phyloP scores from a whole-genome alignment of 2,329 filamentous ascomycete species.

The Dothistroma septosporum region DNA sequence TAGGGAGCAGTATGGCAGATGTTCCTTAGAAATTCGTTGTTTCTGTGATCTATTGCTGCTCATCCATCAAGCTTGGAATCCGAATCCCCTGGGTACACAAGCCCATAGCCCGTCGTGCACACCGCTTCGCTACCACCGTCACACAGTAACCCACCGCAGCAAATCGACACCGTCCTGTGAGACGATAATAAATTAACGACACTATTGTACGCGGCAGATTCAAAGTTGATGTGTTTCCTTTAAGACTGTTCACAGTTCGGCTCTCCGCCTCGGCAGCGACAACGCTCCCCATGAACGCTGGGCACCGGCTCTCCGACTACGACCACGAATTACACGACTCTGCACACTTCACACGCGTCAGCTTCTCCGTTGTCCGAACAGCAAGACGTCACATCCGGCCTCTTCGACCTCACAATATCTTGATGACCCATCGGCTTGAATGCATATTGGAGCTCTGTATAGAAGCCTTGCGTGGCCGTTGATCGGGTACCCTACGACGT shows the following conservation, averaged over 20 bases:
- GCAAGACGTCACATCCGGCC: neutral
- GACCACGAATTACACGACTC: neutral
- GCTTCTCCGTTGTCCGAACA: constrained; percentile 2
- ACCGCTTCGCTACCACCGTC: too few species aligned
- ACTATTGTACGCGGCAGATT: too few species aligned
- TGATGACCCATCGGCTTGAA: too few species aligned
- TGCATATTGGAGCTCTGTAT: neutral
- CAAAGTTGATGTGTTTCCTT: neutral
- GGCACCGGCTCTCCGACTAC: neutral
- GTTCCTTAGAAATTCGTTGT: neutral
- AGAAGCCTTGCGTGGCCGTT: neutral
- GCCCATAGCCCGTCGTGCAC: too few species aligned
- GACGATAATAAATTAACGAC: too few species aligned
- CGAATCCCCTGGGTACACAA: too few species aligned
- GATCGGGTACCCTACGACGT: too few species aligned
- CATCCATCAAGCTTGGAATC: too few species aligned
- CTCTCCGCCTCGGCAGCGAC: neutral
- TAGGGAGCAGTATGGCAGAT: neutral
- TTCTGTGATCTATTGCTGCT: neutral
- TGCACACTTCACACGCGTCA: neutral
- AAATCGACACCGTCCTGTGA: too few species aligned
- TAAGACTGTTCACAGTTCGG: neutral
- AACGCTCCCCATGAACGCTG: neutral
- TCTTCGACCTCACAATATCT: neutral
- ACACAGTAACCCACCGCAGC: too few species aligned